Percentiles rank a stretch among this genome's conserved stretches.
Conservation (phyloP, 2,329 filamentous ascomycete genomes). For the Pseudocercospora musae region DNA sequence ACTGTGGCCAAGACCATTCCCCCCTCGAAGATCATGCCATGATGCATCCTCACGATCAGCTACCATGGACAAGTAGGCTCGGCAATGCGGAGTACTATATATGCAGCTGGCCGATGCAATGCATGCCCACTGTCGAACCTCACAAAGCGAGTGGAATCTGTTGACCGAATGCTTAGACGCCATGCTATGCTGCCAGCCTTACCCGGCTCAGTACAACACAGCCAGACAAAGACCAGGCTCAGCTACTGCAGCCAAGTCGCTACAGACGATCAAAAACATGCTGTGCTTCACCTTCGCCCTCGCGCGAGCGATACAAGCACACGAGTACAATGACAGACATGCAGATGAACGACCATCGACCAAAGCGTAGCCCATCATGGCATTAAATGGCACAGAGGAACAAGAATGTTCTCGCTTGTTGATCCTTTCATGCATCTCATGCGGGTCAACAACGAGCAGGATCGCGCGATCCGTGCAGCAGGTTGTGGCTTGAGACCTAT, state of each 20-base stretch:
- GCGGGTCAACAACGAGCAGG: background rate
- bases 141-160: background rate
- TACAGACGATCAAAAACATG: background rate
- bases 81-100: background rate
- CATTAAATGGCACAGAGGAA: background rate
- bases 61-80: background rate
- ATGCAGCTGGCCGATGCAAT: background rate
- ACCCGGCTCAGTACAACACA: background rate
- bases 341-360: background rate
- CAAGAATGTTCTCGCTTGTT: background rate
- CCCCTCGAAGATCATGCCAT: background rate
- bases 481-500: conserved; percentile 1
- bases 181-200: background rate
- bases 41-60: background rate
- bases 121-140: background rate
- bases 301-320: background rate
- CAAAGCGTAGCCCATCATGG: background rate
- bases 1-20: background rate
- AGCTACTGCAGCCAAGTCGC: background rate
- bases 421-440: background rate
- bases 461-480: background rate
- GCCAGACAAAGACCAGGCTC: background rate
- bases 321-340: background rate
- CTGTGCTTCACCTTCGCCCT: background rate
- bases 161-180: background rate